These are phyloP conservation scores for Ustilago vetiveriae DNA, from an alignment of 1,284 basidiomycete genomes.

Conservation along the genomic window DNA sequence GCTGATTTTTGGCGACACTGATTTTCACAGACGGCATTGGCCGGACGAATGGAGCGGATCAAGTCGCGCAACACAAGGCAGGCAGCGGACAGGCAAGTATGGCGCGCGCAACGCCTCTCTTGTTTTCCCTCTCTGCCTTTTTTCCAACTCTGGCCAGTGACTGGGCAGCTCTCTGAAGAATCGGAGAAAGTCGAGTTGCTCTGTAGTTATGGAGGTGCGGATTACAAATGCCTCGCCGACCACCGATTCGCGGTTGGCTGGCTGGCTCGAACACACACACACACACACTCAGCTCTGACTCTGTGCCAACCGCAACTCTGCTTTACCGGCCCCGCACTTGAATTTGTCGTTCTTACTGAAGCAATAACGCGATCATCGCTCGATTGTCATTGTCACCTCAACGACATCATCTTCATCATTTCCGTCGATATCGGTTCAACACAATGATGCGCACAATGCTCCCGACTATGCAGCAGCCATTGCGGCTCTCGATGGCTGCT, in stretches of 20 bases:
- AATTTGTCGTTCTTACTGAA: neutral
- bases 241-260: neutral
- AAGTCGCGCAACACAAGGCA: neutral
- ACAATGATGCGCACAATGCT: slow-evolving; percentile 40
- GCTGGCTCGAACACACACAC: slow-evolving; percentile 9
- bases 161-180: neutral
- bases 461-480: slow-evolving; percentile 44
- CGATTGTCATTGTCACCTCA: neutral
- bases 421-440: neutral
- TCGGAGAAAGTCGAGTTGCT: slow-evolving; percentile 21
- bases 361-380: no score
- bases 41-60: slow-evolving; percentile 19
- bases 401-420: neutral
- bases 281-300: neutral
- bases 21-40: slow-evolving; percentile 28
- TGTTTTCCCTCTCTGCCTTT: neutral
- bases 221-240: slow-evolving; percentile 22
- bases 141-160: no score
- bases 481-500: slow-evolving; percentile 50
- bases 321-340: slow-evolving; percentile 10
- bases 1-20: no score
- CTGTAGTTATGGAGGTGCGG: neutral
- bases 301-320: neutral
- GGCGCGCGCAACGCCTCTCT: slow-evolving; percentile 6
- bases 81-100: no score